A percentile compares a stretch with the other conserved stretches of the same genome.
Conservation (phyloP, 306 rosid genomes). For the Cucumis sativus region DNA sequence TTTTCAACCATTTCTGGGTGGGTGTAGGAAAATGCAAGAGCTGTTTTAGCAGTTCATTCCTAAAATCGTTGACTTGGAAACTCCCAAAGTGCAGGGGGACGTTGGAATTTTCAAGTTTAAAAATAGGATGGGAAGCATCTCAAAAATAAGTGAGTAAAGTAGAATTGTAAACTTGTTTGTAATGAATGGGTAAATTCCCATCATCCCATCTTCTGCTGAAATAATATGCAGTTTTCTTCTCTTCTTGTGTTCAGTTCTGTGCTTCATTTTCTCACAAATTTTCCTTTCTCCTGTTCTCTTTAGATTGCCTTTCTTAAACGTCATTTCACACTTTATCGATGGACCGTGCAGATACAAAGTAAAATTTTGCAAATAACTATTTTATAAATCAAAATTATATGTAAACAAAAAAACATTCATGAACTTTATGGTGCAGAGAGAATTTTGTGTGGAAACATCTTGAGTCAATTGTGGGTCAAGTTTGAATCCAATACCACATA, state of each 20-base stretch:
- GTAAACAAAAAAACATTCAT: too few relatives aligned
- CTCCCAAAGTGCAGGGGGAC: neutral
- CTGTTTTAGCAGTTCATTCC: neutral
- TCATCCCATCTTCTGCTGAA: neutral
- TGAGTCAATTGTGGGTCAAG: too few relatives aligned
- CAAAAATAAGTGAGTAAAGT: neutral
- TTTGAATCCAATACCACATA: too few relatives aligned
- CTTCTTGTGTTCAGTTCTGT: neutral
- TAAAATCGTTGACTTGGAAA: neutral
- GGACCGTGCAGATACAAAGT: too few relatives aligned
- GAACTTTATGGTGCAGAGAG: too few relatives aligned
- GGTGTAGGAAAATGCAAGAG: neutral
- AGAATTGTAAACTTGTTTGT: neutral
- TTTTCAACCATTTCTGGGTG: neutral
- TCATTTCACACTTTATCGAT: too few relatives aligned
- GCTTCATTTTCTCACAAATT: neutral
- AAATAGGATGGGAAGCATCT: neutral
- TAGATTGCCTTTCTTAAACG: neutral
- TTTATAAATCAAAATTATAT: too few relatives aligned
- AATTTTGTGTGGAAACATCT: too few relatives aligned
- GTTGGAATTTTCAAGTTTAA: neutral
- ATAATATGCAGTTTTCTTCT: neutral
- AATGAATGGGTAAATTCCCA: neutral
- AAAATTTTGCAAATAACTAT: too few relatives aligned
- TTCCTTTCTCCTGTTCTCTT: neutral